Conservation (phyloP, 2,329 filamentous ascomycete species). For the Pyrenochaeta sp. region DNA sequence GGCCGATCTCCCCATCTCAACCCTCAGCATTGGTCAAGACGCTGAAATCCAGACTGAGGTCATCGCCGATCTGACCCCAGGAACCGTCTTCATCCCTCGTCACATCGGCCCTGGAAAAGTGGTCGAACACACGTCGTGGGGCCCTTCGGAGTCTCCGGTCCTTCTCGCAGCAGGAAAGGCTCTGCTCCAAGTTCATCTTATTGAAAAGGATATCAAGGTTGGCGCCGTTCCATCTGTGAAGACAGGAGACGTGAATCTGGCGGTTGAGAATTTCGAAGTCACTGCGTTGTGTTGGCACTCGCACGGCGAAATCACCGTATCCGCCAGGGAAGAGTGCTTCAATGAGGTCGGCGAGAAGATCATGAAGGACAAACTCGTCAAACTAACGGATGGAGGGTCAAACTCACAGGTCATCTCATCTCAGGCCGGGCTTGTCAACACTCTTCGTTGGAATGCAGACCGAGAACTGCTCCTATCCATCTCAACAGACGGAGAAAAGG, state of each 20-base stretch:
- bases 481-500: conserved; percentile 49
- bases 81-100: conserved; percentile 38
- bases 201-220: conserved; percentile 24
- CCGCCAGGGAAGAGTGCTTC: conserved; percentile 42
- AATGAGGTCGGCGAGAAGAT: conserved; percentile 49
- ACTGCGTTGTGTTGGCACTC: conserved; percentile 49
- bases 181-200: conserved; percentile 41
- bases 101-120: conserved; percentile 30
- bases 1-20: conserved; percentile 48
- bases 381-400: conserved; percentile 37
- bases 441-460: conserved; percentile 45
- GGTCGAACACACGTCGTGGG: conserved; percentile 47
- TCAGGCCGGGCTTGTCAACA: conserved; percentile 46
- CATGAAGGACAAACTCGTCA: conserved; percentile 48
- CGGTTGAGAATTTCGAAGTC: conserved; percentile 41
- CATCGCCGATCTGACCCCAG: conserved; percentile 38
- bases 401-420: conserved; percentile 45
- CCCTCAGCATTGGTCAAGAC: conserved; percentile 48
- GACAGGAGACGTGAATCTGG: conserved; percentile 35
- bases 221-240: conserved; percentile 14
- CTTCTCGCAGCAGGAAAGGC: conserved; percentile 47
- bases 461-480: conserved; percentile 46
- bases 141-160: conserved; percentile 35
- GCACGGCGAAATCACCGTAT: conserved; percentile 41
- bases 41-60: conserved; percentile 48